Percentiles rank a stretch among this genome's conserved stretches.
These are phyloP conservation scores for Isabelozyma gotoi DNA, from an alignment of 805 yeast genomes.

Conservation along the genomic window DNA sequence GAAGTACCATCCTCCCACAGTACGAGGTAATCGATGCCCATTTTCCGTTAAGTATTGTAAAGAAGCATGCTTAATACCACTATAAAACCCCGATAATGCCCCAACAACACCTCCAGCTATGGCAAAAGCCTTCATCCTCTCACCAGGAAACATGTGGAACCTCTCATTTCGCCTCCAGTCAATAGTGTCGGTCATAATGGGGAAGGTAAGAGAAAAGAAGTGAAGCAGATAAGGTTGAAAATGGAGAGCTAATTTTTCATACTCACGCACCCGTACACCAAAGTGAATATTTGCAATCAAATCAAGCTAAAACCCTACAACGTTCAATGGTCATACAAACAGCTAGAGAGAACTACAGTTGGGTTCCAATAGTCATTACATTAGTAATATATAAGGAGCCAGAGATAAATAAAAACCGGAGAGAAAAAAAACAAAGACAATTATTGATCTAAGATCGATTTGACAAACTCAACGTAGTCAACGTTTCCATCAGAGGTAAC, in stretches of 20 bases:
- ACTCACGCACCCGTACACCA: background rate
- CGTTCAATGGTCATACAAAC: no score
- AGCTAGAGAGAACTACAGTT: no score
- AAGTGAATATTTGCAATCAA: background rate
- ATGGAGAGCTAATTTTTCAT: background rate
- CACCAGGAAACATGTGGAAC: constrained; percentile 48
- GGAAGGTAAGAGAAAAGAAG: background rate
- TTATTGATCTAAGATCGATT: constrained; percentile 87
- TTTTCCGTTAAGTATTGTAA: constrained; percentile 72
- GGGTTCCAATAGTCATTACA: background rate
- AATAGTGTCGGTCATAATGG: background rate
- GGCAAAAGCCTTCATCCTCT: constrained; percentile 45
- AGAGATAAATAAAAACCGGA: background rate
- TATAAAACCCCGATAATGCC: constrained; percentile 54
- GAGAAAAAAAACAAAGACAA: background rate
- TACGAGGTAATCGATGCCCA: constrained; percentile 75
- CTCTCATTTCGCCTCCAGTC: constrained; percentile 32
- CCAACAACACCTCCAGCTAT: constrained; percentile 42
- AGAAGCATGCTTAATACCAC: constrained; percentile 57
- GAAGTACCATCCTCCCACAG: constrained; percentile 84
- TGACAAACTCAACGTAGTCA: constrained; percentile 92
- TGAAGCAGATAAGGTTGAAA: background rate
- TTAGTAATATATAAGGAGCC: background rate
- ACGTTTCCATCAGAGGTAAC: constrained; percentile 93
- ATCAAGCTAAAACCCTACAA: no score